Conservation (phyloP, 805 yeast species). For the Zygosaccharomyces pseudorouxii region DNA sequence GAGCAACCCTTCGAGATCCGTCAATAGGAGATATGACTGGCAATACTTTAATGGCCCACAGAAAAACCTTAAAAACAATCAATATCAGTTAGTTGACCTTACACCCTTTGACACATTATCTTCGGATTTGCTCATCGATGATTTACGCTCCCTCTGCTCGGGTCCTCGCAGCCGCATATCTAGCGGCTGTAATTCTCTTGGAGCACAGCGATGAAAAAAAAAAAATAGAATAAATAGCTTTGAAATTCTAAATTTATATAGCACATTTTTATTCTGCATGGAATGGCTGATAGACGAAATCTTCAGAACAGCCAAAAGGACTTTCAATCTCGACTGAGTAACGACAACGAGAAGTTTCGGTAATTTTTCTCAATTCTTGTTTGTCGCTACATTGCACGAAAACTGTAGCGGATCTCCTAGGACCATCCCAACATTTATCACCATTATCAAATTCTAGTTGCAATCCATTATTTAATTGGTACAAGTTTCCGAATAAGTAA, state of each 20-base stretch:
- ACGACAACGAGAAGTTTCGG: constrained; percentile 86
- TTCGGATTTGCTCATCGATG: background rate
- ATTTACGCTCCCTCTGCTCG: background rate
- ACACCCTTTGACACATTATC: background rate
- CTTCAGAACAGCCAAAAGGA: constrained; percentile 40
- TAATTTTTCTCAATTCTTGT: constrained; percentile 46
- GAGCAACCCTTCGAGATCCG: background rate
- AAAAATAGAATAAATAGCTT: background rate
- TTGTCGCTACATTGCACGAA: constrained; percentile 62
- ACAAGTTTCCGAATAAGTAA: constrained; percentile 30
- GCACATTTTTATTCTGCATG: background rate
- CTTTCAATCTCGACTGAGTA: constrained; percentile 50
- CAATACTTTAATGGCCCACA: background rate
- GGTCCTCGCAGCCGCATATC: background rate
- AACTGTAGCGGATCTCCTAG: constrained; percentile 65
- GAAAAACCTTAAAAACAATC: no score
- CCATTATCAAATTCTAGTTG: constrained; percentile 52
- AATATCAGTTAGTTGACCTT: background rate
- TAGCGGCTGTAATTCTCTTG: background rate
- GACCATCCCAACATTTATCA: constrained; percentile 92
- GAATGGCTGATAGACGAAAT: constrained; percentile 14
- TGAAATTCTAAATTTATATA: background rate
- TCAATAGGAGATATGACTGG: background rate
- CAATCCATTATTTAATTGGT: constrained; percentile 33
- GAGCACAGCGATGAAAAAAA: background rate